A percentile compares a stretch with the other conserved stretches of the same genome.
These are phyloP conservation scores for Capsicum pubescens DNA, from an alignment of 257 asterid genomes.

Conservation along the genomic window DNA sequence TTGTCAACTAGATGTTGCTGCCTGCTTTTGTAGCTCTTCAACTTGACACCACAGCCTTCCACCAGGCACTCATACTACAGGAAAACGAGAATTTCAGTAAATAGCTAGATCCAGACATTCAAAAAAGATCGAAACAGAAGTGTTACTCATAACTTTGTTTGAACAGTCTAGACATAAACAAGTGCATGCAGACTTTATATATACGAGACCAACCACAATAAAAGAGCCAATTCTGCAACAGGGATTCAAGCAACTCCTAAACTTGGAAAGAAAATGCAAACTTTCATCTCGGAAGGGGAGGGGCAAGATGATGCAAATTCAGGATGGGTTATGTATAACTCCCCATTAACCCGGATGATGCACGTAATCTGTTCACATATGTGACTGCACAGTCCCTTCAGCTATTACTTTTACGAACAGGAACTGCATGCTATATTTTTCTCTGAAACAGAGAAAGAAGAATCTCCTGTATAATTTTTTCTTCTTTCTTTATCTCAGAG, in stretches of 20 bases:
- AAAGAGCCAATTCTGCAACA: not conserved
- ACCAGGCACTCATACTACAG: conserved; percentile 92
- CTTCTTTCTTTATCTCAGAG: too few relatives aligned
- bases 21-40: conserved; percentile 88
- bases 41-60: conserved; percentile 83
- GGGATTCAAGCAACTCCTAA: not conserved
- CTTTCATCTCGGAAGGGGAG: not conserved
- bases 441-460: too few relatives aligned
- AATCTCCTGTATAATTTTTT: too few relatives aligned
- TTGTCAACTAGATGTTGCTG: conserved; percentile 90
- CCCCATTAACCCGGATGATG: not conserved
- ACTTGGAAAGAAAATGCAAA: conserved; percentile 22
- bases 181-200: not conserved
- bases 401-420: not conserved
- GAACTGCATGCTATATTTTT: conserved; percentile 2
- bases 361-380: not conserved
- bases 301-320: not conserved
- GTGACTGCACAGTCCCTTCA: not conserved
- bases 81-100: conserved; percentile 14
- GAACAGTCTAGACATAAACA: not conserved
- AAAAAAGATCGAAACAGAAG: not conserved
- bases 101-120: conserved; percentile 14
- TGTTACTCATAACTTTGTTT: not conserved
- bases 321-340: conserved; percentile 6
- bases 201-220: not conserved